Evolutionary conservation across 345 rosid species (phyloP), one percentile per base, ranked within the genome.

Genomic region (Streptanthus diversifolius): DNA sequence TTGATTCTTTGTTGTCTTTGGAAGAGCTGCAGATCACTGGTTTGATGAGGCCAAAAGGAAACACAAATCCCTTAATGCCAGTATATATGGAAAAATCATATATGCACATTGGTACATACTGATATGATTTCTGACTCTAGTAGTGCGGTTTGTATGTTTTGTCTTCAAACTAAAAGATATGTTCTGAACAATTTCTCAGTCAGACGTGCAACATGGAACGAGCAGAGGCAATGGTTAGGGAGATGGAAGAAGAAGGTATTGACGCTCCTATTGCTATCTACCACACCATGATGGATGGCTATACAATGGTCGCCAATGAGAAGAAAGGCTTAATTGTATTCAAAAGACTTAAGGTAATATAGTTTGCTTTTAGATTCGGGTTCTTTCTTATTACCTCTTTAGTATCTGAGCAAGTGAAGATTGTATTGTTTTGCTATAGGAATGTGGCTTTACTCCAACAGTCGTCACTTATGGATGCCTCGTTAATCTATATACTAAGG

Each of bases 241-340:
- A 91, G 81, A 89, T 91, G 97, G 97, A 95, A 78, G 97, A 89
- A 81, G 96, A 95, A 76, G 99, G 97, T 56, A 89, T 91, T 33
- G 97, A 89, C 70, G 97, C 99, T 75, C 95, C 95, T 29, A 84
- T 91, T 64, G 91, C 87, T 59, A 85, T 91, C 57, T 95, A 95
- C 77, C 95, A 95, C 67, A 89, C 91, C n/a, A 89, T 95, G 99
- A 95, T 95, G 95, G 93, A 91, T 76, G 99, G 99, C 19, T 95
- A 95, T 74, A 88, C 95, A 32, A 89, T 83, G 85, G 79, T 88
- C 73, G 81, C 85, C 37, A 82, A 88, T 77, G 99, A 85, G 81
- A 85, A 88, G 79, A 95, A 95, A 86, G 85, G 99, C 54, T 77
- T 88, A 68, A 68, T 88, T 63, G 97, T 95, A 70, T 91, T 89